A percentile compares a stretch with the other conserved stretches of the same genome.
These are phyloP conservation scores for Xylariomycetidae sp. DNA, from an alignment of 2,329 filamentous ascomycete species.

Conservation along the genomic window DNA sequence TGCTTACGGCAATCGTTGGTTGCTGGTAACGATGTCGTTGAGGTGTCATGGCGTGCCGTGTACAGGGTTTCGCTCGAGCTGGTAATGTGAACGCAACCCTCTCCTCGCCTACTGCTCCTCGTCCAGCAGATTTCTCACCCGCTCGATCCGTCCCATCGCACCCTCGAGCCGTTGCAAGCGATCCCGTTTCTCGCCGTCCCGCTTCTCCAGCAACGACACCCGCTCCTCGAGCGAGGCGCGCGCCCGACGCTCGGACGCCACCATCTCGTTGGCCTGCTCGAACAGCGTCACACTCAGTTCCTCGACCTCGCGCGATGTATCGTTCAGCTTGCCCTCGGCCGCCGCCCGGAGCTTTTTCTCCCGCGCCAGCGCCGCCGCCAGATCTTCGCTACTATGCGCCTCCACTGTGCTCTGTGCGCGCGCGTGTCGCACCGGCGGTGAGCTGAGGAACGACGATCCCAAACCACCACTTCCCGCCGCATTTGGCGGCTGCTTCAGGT, in stretches of 20 bases:
- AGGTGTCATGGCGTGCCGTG: no score
- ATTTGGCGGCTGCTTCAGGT: constrained; percentile 14
- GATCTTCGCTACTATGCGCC: constrained; percentile 34
- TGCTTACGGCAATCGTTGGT: no score
- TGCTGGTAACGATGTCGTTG: no score
- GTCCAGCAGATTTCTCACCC: constrained; percentile 56
- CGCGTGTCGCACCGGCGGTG: no score
- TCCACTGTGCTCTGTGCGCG: constrained; percentile 10
- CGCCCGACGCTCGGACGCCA: constrained; percentile 66
- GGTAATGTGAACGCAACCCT: no score
- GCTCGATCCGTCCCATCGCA: constrained; percentile 64
- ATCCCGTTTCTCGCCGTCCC: constrained; percentile 63
- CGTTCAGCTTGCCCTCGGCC: constrained; percentile 61
- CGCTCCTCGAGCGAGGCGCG: constrained; percentile 66
- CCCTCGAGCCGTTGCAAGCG: constrained; percentile 66
- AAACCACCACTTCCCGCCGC: no score
- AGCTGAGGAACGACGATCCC: no score
- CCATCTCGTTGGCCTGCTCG: constrained; percentile 83
- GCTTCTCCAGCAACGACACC: constrained; percentile 59
- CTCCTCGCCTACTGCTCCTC: constrained; percentile 16
- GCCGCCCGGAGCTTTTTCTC: constrained; percentile 62
- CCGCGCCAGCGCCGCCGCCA: constrained; percentile 58
- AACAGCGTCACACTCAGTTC: constrained; percentile 72
- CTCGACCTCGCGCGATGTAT: constrained; percentile 68
- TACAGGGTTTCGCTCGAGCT: no score